Conservation (phyloP, 2,329 filamentous ascomycete species). For the Rhynchosporium secalis region DNA sequence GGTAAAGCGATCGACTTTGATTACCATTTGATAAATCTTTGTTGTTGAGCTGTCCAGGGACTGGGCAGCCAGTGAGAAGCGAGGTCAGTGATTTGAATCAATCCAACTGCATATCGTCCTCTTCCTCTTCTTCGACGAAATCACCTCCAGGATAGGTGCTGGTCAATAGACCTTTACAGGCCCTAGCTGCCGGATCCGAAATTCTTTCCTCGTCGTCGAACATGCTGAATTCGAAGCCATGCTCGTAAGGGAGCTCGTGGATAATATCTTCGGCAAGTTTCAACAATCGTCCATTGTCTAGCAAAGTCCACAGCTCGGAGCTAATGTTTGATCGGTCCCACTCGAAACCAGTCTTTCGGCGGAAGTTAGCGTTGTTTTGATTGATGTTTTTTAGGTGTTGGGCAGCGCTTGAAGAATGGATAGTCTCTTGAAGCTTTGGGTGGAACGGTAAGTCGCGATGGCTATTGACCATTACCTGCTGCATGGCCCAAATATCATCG, state of each 20-base stretch:
- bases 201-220: background rate
- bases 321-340: conserved; percentile 7
- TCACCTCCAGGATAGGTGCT: background rate
- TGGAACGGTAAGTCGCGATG: background rate
- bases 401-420: background rate
- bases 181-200: background rate
- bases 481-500: conserved; percentile 45
- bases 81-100: background rate
- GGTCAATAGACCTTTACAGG: background rate
- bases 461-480: conserved; percentile 41
- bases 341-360: background rate
- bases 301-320: conserved; percentile 3
- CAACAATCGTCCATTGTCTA: background rate
- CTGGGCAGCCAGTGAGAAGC: background rate
- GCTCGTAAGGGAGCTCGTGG: background rate
- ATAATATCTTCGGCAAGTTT: background rate
- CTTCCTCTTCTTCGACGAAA: background rate
- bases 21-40: background rate
- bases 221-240: background rate
- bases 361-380: background rate
- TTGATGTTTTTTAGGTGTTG: background rate
- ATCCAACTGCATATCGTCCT: background rate
- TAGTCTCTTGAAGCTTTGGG: background rate
- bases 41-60: background rate
- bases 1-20: background rate